These are phyloP conservation scores for Lathyrus tuberosus DNA, from an alignment of 306 rosid genomes.

Conservation along the genomic window DNA sequence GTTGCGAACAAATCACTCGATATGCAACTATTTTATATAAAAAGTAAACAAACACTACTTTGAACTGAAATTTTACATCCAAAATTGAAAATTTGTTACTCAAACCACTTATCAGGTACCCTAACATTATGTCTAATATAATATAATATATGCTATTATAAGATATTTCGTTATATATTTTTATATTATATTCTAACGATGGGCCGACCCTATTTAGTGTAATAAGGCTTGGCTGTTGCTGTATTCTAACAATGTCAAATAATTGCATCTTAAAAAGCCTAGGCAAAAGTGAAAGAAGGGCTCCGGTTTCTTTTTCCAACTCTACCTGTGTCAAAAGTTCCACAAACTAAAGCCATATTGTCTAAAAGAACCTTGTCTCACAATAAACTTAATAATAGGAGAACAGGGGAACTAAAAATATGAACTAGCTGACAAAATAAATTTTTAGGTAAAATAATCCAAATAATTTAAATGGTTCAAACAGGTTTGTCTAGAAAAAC, in stretches of 20 bases:
- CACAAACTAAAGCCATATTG: conserved; percentile 6
- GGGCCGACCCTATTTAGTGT: too few relatives aligned
- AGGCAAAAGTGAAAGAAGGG: neutral
- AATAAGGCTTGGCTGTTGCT: neutral
- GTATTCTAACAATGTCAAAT: conserved; percentile 8
- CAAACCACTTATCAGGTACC: conserved; percentile 5
- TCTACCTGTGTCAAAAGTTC: conserved; percentile 7
- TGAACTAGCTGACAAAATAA: neutral
- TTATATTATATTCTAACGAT: neutral
- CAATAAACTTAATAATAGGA: conserved; percentile 16
- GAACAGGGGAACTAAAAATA: conserved; percentile 1
- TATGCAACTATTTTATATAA: neutral
- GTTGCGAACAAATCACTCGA: neutral
- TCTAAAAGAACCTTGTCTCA: neutral
- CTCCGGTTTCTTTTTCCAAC: conserved; percentile 7
- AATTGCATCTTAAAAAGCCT: neutral
- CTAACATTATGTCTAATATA: neutral
- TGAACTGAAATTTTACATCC: conserved; percentile 5
- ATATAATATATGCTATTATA: neutral
- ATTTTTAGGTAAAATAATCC: neutral
- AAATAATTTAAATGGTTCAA: too few relatives aligned
- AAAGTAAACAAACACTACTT: conserved; percentile 15
- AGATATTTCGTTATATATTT: neutral
- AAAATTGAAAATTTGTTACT: conserved; percentile 2
- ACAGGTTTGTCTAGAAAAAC: too few relatives aligned